phyloP scores from a whole-genome alignment of 2,329 filamentous ascomycete genomes.

The Massarina eburnea region DNA sequence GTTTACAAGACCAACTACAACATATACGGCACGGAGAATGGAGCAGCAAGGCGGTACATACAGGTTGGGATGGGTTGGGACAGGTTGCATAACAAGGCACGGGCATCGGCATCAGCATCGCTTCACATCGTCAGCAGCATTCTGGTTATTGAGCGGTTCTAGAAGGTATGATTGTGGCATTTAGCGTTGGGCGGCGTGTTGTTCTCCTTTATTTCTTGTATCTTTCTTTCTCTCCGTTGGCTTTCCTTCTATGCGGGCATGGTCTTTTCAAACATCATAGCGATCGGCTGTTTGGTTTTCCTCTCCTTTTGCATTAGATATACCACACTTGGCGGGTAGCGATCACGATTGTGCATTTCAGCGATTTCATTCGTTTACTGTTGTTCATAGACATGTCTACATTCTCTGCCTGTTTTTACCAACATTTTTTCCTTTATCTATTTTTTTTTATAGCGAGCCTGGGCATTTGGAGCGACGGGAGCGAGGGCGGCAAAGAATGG shows the following conservation, averaged over 20 bases:
- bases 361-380: slow-evolving; percentile 19
- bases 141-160: slow-evolving; percentile 24
- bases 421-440: background rate
- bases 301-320: slow-evolving; percentile 28
- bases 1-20: slow-evolving; percentile 3
- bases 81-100: slow-evolving; percentile 6
- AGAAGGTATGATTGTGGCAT: slow-evolving; percentile 44
- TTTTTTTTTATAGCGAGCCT: background rate
- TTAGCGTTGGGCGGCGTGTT: slow-evolving; percentile 38
- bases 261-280: slow-evolving; percentile 29
- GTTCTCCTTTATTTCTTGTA: slow-evolving; percentile 21
- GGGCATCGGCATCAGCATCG: slow-evolving; percentile 20
- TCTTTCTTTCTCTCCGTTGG: slow-evolving; percentile 16
- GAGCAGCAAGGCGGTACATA: background rate
- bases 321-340: slow-evolving; percentile 26
- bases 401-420: slow-evolving; percentile 6
- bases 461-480: background rate
- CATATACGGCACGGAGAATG: background rate
- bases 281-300: slow-evolving; percentile 22
- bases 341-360: slow-evolving; percentile 33
- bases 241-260: slow-evolving; percentile 14
- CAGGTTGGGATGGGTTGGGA: slow-evolving; percentile 2
- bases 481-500: background rate
- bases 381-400: slow-evolving; percentile 10
- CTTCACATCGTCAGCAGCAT: slow-evolving; percentile 20